Evolutionary conservation across 2,329 filamentous ascomycete species (phyloP).

Genomic region (Reticulascus tulasneorum): DNA sequence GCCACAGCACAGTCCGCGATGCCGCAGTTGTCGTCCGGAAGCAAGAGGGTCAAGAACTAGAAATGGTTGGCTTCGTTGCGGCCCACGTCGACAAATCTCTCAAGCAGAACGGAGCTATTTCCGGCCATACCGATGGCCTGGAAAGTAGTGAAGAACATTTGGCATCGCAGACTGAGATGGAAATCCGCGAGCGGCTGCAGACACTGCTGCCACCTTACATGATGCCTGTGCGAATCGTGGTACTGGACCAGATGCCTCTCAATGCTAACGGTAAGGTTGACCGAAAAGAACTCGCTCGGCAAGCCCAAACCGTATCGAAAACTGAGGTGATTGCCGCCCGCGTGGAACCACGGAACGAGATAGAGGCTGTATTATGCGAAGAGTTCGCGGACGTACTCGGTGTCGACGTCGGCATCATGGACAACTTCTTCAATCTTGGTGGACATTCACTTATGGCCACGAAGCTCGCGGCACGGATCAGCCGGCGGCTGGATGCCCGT

Average conservation of each 20-base stretch:
- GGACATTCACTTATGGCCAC: constrained; percentile 12
- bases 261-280: constrained; percentile 22
- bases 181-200: not conserved
- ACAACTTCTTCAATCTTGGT: constrained; percentile 15
- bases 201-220: constrained; percentile 16
- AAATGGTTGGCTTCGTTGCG: not conserved
- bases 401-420: constrained; percentile 4
- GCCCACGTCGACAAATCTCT: not conserved
- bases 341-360: constrained; percentile 10
- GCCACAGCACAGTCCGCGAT: constrained; percentile 11
- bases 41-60: not conserved
- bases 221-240: constrained; percentile 17
- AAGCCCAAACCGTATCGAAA: not conserved
- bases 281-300: constrained; percentile 3
- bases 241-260: constrained; percentile 21
- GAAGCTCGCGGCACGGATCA: constrained; percentile 1
- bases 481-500: constrained; percentile 1
- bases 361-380: constrained; percentile 12
- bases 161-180: not conserved
- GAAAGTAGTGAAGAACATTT: not conserved
- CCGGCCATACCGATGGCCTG: too few relatives aligned
- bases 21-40: constrained; percentile 14
- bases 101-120: too few relatives aligned
- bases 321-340: not conserved
- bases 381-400: constrained; percentile 5